A percentile compares a stretch with the other conserved stretches of the same genome.
Evolutionary conservation across 345 rosid species (phyloP).

Genomic region (Reutealis trisperma): DNA sequence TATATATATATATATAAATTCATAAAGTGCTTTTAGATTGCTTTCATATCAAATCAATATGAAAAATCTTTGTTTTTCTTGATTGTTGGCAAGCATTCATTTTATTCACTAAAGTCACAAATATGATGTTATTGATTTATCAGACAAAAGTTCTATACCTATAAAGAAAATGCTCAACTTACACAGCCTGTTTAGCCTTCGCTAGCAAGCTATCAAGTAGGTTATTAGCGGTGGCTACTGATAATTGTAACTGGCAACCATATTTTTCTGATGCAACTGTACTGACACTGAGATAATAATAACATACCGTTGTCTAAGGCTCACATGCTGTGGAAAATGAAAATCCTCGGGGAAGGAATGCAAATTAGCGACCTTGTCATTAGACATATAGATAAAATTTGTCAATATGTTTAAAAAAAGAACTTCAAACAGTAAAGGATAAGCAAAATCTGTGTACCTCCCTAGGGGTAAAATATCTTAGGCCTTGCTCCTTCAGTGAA

Average conservation of each 20-base stretch:
- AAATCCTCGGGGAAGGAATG: conserved; percentile 89
- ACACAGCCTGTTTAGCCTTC: background rate
- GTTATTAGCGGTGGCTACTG: background rate
- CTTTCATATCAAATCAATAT: background rate
- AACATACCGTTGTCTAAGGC: conserved; percentile 73
- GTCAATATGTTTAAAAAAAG: background rate
- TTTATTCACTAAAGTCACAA: background rate
- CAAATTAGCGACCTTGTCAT: conserved; percentile 76
- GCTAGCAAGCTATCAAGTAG: background rate
- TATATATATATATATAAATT: background rate
- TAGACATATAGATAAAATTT: conserved; percentile 5
- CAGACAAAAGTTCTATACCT: background rate
- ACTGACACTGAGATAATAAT: background rate
- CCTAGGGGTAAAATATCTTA: conserved; percentile 89
- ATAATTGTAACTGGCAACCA: background rate
- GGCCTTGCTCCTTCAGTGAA: conserved; percentile 66
- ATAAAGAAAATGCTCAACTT: background rate
- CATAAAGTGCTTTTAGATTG: background rate
- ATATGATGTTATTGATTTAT: background rate
- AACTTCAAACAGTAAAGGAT: background rate
- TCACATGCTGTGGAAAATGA: conserved; percentile 64
- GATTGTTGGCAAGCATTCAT: background rate
- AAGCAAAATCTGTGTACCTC: conserved; percentile 50
- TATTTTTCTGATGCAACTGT: background rate
- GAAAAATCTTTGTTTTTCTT: background rate